These are phyloP conservation scores for Ogataea methanolica DNA, from an alignment of 805 yeast species.

Conservation along the genomic window DNA sequence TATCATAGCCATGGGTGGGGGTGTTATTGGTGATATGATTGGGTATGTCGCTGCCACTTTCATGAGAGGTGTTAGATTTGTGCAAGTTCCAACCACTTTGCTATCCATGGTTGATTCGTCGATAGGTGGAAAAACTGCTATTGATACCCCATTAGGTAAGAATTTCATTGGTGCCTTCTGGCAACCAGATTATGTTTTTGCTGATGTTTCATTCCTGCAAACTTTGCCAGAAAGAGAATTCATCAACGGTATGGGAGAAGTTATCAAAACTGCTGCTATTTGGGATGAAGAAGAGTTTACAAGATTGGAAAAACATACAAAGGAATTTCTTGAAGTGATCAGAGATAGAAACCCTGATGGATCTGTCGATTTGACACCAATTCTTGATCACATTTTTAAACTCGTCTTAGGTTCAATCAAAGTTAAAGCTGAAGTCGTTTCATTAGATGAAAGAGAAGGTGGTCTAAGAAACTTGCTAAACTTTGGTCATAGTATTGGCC, in stretches of 20 bases:
- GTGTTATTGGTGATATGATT: conserved; percentile 98
- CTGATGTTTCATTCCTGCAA: conserved; percentile 80
- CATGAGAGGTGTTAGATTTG: conserved; percentile 94
- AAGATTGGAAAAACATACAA: conserved; percentile 75
- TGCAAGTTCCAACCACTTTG: conserved; percentile 90
- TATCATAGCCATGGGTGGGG: conserved; percentile 94
- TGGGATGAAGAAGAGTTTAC: conserved; percentile 90
- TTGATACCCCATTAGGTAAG: conserved; percentile 94
- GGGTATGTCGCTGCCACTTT: conserved; percentile 99
- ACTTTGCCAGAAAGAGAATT: conserved; percentile 91
- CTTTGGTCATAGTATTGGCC: conserved; percentile 97
- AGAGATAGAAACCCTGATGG: conserved; percentile 37
- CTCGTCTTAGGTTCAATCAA: conserved; percentile 80
- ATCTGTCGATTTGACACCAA: conserved; percentile 58
- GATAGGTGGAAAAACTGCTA: conserved; percentile 97
- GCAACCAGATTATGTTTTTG: conserved; percentile 88
- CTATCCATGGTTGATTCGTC: conserved; percentile 98
- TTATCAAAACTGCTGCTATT: conserved; percentile 95
- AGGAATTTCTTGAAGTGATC: conserved; percentile 64
- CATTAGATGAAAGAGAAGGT: conserved; percentile 92
- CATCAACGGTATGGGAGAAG: conserved; percentile 98
- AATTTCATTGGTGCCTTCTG: conserved; percentile 96
- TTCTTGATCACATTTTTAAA: conserved; percentile 68
- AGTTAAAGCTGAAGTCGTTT: conserved; percentile 92
- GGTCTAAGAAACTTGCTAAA: conserved; percentile 87